These are phyloP conservation scores for Jaapia argillacea DNA, from an alignment of 768 basidiomycete species.

Conservation along the genomic window DNA sequence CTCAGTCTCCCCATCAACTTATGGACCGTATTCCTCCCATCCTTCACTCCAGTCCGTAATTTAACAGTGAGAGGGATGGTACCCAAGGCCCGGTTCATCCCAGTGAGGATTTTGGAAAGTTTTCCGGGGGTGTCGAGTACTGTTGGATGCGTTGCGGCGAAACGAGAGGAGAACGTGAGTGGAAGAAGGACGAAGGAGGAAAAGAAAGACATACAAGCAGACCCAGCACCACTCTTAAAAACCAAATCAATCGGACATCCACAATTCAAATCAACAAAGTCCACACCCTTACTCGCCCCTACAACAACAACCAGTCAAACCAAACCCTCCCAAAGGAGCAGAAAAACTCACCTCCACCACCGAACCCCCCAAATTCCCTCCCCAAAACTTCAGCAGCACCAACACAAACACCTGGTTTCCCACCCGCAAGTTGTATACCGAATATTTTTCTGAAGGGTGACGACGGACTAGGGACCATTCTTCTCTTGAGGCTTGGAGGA, in stretches of 20 bases:
- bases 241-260: conserved; percentile 98
- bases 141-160: conserved; percentile 18
- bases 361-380: conserved; percentile 51
- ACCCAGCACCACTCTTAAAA: conserved; percentile 84
- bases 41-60: conserved; percentile 88
- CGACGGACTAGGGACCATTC: conserved; percentile 92
- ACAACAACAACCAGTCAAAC: background rate
- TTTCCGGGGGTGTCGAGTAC: conserved; percentile 79
- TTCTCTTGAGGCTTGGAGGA: conserved; percentile 79
- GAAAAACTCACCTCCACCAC: conserved; percentile 10
- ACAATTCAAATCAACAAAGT: conserved; percentile 94
- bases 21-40: conserved; percentile 77
- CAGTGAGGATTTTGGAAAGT: conserved; percentile 77
- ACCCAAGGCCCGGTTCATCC: conserved; percentile 87
- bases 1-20: conserved; percentile 79
- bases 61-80: conserved; percentile 89
- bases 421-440: conserved; percentile 90
- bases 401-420: conserved; percentile 69
- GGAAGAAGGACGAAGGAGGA: background rate
- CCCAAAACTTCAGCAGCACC: conserved; percentile 76
- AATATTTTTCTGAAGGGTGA: conserved; percentile 84
- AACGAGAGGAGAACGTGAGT: background rate
- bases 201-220: conserved; percentile 53
- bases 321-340: background rate
- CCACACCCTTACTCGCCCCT: conserved; percentile 30